Conservation (phyloP, 73 alveolate species). For the Paramecium sexaurelia region DNA sequence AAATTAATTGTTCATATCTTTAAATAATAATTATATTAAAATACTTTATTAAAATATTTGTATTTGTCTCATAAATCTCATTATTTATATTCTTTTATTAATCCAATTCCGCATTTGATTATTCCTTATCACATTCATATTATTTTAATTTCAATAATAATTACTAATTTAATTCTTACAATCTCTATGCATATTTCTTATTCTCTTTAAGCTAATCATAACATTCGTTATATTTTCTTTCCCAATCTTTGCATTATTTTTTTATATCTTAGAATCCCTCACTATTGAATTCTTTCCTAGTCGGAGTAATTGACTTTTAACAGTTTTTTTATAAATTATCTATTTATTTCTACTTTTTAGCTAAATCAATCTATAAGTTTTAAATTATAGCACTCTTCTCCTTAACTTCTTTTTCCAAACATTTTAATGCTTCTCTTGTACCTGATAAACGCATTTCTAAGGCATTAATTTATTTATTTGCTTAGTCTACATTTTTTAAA, state of each 20-base stretch:
- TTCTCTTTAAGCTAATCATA: not conserved
- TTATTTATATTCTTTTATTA: not conserved
- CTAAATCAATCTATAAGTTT: not conserved
- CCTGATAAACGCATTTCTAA: conserved; percentile 48
- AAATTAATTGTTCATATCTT: conserved; percentile 15
- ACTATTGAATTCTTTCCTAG: not conserved
- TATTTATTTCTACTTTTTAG: not conserved
- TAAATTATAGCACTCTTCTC: not conserved
- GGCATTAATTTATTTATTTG: not conserved
- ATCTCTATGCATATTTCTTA: not conserved
- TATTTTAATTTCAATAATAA: not conserved
- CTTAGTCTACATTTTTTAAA: not conserved
- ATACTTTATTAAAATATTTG: conserved; percentile 10
- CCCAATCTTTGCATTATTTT: conserved; percentile 35
- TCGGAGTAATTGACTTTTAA: not conserved
- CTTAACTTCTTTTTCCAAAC: conserved; percentile 19
- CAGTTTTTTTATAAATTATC: not conserved
- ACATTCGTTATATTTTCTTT: not conserved
- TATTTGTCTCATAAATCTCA: not conserved
- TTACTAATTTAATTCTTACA: conserved; percentile 21
- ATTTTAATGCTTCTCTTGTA: conserved; percentile 47
- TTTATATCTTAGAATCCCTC: not conserved
- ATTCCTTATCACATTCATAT: not conserved
- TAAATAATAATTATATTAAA: not conserved
- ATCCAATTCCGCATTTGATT: not conserved